A percentile compares a stretch with the other conserved stretches of the same genome.
Conservation (phyloP, 2,329 filamentous ascomycete genomes). For the Neonectria punicea region DNA sequence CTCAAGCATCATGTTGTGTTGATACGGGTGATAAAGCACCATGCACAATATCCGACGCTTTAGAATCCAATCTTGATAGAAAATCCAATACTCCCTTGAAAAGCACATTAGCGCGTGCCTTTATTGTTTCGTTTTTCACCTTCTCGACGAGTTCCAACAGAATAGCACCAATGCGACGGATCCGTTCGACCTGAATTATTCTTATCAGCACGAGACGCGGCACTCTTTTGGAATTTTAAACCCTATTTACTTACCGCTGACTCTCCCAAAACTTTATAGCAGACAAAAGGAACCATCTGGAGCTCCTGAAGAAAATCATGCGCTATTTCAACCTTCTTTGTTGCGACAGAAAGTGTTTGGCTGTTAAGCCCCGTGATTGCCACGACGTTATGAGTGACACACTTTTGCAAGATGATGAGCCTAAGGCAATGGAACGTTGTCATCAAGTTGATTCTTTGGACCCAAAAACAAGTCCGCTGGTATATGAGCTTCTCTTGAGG, state of each 20-base stretch:
- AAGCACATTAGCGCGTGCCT: too few species aligned
- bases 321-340: neutral
- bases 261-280: neutral
- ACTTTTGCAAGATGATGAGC: neutral
- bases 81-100: too few species aligned
- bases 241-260: neutral
- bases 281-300: neutral
- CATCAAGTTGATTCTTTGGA: neutral
- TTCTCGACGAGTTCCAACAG: neutral
- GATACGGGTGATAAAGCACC: neutral
- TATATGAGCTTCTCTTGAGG: neutral
- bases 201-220: neutral
- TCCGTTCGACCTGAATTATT: neutral
- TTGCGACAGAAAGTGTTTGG: neutral
- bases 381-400: neutral
- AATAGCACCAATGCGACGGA: neutral
- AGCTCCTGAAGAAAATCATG: neutral
- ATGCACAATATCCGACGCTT: neutral
- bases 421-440: neutral
- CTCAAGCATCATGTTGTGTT: neutral
- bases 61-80: neutral
- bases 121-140: neutral
- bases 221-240: neutral
- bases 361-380: neutral
- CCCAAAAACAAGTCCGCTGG: neutral